Evolutionary conservation across 2,329 filamentous ascomycete genomes (phyloP).

Genomic region (Epichloe gansuensis): DNA sequence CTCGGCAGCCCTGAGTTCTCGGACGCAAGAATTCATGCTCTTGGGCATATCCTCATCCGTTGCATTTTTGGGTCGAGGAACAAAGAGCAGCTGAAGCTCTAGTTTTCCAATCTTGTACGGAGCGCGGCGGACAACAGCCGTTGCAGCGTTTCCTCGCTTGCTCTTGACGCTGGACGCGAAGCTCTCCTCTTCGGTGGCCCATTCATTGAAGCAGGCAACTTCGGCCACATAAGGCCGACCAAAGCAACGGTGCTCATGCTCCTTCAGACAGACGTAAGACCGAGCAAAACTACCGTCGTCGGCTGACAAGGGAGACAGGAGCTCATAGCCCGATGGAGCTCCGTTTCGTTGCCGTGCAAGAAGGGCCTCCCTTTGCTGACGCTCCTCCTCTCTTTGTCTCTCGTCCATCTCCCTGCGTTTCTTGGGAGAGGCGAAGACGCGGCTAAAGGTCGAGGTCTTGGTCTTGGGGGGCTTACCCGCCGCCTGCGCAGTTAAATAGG

Average conservation of each 20-base stretch:
- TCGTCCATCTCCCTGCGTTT: constrained; percentile 92
- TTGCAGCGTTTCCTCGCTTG: constrained; percentile 62
- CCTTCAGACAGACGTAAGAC: constrained; percentile 85
- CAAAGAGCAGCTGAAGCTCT: constrained; percentile 85
- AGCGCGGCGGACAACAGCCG: constrained; percentile 61
- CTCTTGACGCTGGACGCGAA: constrained; percentile 84
- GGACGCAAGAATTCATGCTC: constrained; percentile 94
- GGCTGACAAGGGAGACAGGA: constrained; percentile 73
- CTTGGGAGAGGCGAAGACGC: constrained; percentile 86
- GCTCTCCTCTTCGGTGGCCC: constrained; percentile 75
- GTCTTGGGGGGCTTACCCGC: constrained; percentile 47
- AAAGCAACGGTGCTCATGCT: constrained; percentile 79
- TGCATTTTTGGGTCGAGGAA: constrained; percentile 77
- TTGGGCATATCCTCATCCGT: constrained; percentile 97
- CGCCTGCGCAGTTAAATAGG: constrained; percentile 42
- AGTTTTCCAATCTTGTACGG: constrained; percentile 97
- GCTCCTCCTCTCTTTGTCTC: constrained; percentile 67
- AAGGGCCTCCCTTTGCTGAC: constrained; percentile 50
- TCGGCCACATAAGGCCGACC: constrained; percentile 81
- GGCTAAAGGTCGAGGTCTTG: constrained; percentile 81
- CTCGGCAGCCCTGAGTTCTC: constrained; percentile 85
- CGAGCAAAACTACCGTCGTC: constrained; percentile 90
- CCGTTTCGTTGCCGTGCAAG: constrained; percentile 48
- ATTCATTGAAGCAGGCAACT: constrained; percentile 95
- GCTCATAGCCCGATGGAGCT: constrained; percentile 68